These are phyloP conservation scores for Blastobotrys muscicola DNA, from an alignment of 805 yeast species.

Conservation along the genomic window DNA sequence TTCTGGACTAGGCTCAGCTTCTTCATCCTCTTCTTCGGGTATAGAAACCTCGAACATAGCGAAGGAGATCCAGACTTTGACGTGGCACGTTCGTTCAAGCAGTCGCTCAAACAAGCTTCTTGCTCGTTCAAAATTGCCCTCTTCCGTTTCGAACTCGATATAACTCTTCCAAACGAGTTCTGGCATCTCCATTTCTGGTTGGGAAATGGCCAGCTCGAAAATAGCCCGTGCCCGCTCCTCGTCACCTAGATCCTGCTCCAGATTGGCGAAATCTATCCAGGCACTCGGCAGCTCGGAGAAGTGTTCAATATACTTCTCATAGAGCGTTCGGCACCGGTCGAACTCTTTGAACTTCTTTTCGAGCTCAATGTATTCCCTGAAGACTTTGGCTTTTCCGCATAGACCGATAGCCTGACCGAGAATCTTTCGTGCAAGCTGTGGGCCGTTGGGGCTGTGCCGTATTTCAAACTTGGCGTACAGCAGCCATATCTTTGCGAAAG, in stretches of 20 bases:
- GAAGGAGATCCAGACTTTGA: slow-evolving; percentile 48
- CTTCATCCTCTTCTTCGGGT: slow-evolving; percentile 23
- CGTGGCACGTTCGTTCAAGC: slow-evolving; percentile 27
- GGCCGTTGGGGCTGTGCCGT: slow-evolving; percentile 37
- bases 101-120: slow-evolving; percentile 39
- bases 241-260: slow-evolving; percentile 65
- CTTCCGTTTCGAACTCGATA: slow-evolving; percentile 55
- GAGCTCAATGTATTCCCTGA: slow-evolving; percentile 53
- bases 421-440: slow-evolving; percentile 51
- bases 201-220: slow-evolving; percentile 40
- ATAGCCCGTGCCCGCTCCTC: slow-evolving; percentile 56
- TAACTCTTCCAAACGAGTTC: slow-evolving; percentile 31
- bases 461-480: slow-evolving; percentile 63
- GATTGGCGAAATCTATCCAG: slow-evolving; percentile 57
- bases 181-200: slow-evolving; percentile 21
- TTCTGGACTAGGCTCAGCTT: slow-evolving; percentile 38
- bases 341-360: slow-evolving; percentile 67
- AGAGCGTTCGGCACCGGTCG: slow-evolving; percentile 68
- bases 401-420: slow-evolving; percentile 67
- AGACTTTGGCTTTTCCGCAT: slow-evolving; percentile 42
- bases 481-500: slow-evolving; percentile 70
- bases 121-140: slow-evolving; percentile 46
- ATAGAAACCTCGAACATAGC: slow-evolving; percentile 65
- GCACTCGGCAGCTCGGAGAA: slow-evolving; percentile 34
- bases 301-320: slow-evolving; percentile 52